Conservation (phyloP, 176 grass and related monocot species). For the Zea mays region Zm-B73-REFERENCE-NAM-5.0 NC_050105.1:1631001-1631500, state of each 20-base stretch:
- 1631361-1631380: background rate
- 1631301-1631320: conserved; percentile 15
- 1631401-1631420: background rate
- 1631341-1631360: background rate
- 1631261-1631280: conserved; percentile 93
- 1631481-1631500: conserved; percentile 3
- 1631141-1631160: conserved; percentile 41
- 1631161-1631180: conserved; percentile 23
- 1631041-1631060: conserved; percentile 65
- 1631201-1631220: conserved; percentile 62
- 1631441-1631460: too few species aligned
- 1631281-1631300: conserved; percentile 78
- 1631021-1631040: conserved; percentile 24
- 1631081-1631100: conserved; percentile 69
- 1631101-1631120: conserved; percentile 98
- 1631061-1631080: conserved; percentile 86
- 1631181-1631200: conserved; percentile 28
- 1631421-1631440: background rate
- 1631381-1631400: background rate
- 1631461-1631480: background rate
- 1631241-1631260: conserved; percentile 95
- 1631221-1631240: conserved; percentile 96
- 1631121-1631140: conserved; percentile 88
- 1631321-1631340: background rate
- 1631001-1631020: background rate